Evolutionary conservation across 1,284 basidiomycete genomes (phyloP).

Genomic region (Microbotryomycetes sp.): DNA sequence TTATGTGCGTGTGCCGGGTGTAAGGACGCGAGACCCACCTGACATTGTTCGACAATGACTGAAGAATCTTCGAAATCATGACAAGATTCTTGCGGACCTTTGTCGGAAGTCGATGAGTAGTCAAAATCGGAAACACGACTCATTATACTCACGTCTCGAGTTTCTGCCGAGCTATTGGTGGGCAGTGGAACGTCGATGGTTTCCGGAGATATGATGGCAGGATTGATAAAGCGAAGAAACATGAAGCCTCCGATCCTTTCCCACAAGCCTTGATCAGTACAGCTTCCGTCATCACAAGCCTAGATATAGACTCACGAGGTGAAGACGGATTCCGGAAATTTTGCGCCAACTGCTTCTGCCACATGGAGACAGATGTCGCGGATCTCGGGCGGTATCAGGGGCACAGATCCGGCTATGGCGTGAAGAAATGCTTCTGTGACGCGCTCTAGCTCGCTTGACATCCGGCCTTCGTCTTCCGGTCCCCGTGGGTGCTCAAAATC

Average conservation of each 20-base stretch:
- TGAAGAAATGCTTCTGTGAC: slow-evolving; percentile 69
- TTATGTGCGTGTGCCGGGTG: neutral
- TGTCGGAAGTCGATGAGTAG: slow-evolving; percentile 36
- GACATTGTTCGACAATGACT: slow-evolving; percentile 87
- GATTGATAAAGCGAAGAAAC: slow-evolving; percentile 63
- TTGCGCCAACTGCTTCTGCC: slow-evolving; percentile 60
- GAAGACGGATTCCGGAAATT: slow-evolving; percentile 41
- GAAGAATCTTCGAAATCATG: slow-evolving; percentile 80
- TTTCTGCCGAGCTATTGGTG: slow-evolving; percentile 45
- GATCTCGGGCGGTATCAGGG: slow-evolving; percentile 69
- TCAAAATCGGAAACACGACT: neutral
- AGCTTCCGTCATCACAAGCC: slow-evolving; percentile 3
- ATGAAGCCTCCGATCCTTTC: slow-evolving; percentile 78
- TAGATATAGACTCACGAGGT: slow-evolving; percentile 1
- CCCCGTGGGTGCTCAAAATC: slow-evolving; percentile 54
- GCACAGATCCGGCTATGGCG: slow-evolving; percentile 63
- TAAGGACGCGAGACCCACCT: slow-evolving; percentile 26
- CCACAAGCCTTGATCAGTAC: no score
- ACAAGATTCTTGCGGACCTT: slow-evolving; percentile 68
- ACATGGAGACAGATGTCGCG: slow-evolving; percentile 81
- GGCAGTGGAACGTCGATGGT: slow-evolving; percentile 72
- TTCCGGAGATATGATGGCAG: slow-evolving; percentile 78
- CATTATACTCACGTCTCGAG: neutral
- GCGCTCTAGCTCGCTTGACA: slow-evolving; percentile 54
- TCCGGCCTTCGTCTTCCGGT: slow-evolving; percentile 13